Evolutionary conservation across 352 stramenopile genomes (phyloP).

Genomic region (Globisporangium lucens): DNA sequence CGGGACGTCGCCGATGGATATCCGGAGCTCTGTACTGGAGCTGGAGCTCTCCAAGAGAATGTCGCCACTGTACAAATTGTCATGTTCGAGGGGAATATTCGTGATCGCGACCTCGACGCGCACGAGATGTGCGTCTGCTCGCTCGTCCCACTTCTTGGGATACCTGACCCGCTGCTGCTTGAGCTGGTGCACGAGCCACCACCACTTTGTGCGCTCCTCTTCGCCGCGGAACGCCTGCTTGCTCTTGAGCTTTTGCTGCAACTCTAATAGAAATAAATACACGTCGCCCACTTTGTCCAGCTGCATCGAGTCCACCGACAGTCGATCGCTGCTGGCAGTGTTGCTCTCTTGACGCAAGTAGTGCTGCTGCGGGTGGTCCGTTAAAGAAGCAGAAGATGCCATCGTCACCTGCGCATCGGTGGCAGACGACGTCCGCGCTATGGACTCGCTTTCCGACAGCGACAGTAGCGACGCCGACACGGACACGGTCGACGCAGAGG

Average conservation of each 20-base stretch:
- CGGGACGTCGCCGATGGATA: conserved; percentile 15
- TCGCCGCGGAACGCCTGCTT: conserved; percentile 26
- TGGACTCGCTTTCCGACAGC: background rate
- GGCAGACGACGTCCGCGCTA: background rate
- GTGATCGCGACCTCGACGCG: conserved; percentile 34
- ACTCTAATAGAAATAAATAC: conserved; percentile 19
- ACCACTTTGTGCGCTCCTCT: conserved; percentile 37
- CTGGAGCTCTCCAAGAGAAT: background rate
- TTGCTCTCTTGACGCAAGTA: conserved; percentile 1
- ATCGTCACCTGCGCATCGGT: background rate
- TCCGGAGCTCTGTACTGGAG: conserved; percentile 9
- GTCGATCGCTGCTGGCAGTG: background rate
- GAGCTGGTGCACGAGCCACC: conserved; percentile 34
- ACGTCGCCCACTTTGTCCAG: conserved; percentile 15
- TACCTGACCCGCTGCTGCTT: conserved; percentile 27
- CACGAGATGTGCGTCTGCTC: conserved; percentile 24
- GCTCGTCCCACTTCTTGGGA: conserved; percentile 21
- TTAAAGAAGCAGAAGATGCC: background rate
- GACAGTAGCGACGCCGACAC: background rate
- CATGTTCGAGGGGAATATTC: conserved; percentile 16
- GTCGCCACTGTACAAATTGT: background rate
- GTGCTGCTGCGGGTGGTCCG: background rate
- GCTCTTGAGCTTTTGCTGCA: conserved; percentile 24
- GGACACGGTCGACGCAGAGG: conserved; percentile 12
- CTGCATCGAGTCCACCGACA: conserved; percentile 14